These are phyloP conservation scores for Glutinoglossum americanum DNA, from an alignment of 495 filamentous ascomycete genomes.

Conservation along the genomic window DNA sequence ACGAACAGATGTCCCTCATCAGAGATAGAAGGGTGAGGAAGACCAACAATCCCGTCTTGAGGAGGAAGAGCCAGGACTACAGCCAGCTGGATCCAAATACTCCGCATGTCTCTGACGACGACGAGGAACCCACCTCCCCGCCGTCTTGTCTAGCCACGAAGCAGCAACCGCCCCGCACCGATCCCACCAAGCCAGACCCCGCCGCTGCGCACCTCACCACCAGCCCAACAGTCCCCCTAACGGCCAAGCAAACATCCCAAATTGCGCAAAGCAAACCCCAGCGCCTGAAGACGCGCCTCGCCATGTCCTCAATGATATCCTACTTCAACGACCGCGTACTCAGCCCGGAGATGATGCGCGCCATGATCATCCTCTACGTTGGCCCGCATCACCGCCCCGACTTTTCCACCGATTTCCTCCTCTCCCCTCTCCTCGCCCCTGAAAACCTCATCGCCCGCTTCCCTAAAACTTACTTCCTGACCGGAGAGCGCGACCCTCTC, in stretches of 20 bases:
- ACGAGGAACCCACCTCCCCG: conserved; percentile 20
- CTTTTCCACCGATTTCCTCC: conserved; percentile 73
- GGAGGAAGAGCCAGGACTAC: conserved; percentile 56
- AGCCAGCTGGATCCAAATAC: conserved; percentile 39
- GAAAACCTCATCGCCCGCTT: conserved; percentile 62
- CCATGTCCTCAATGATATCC: conserved; percentile 87
- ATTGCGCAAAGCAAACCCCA: conserved; percentile 33
- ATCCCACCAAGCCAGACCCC: neutral
- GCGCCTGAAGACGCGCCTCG: conserved; percentile 66
- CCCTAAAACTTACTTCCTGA: conserved; percentile 81
- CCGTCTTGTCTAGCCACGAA: neutral
- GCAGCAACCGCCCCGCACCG: neutral
- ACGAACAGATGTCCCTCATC: conserved; percentile 90
- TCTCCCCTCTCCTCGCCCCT: conserved; percentile 76
- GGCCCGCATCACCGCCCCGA: conserved; percentile 83
- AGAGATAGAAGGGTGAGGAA: conserved; percentile 58
- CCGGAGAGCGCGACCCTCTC: conserved; percentile 83
- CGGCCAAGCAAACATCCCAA: conserved; percentile 14
- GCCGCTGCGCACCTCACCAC: conserved; percentile 1
- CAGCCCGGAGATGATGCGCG: conserved; percentile 94
- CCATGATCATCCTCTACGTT: conserved; percentile 96
- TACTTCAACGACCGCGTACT: conserved; percentile 94
- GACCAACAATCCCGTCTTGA: conserved; percentile 53
- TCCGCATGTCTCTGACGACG: conserved; percentile 41
- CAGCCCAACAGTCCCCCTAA: neutral